Base-by-base conservation (phyloP, 108 stramenopile genomes). In the Chaetoceros tenuissimus region DNA sequence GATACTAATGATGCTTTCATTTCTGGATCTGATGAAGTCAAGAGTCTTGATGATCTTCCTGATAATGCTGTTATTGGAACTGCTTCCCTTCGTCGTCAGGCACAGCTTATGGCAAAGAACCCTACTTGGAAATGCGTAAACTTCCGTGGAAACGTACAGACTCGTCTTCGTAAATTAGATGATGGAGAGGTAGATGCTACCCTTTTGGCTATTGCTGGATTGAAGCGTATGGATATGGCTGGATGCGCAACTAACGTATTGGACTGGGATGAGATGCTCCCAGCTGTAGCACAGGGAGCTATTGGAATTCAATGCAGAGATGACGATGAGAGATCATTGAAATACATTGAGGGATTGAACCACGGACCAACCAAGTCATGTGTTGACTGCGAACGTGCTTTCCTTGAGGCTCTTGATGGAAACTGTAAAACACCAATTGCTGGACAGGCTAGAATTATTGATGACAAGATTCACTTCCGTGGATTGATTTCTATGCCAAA, bases 391-490 rank as follows among this genome's bases (percentile, higher is more conserved):
- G 99, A 99, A 76, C 93, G 99, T 47, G 91, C 95, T 43, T 98
- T 99, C 67, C 81, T 99, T 55, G 93, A 85, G 23, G 94, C 93
- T 13, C 68, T 99, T 53, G 97, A 99, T 64, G 99, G 99, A 48
- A 99, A 99, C 77, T 99, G 99, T 72, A 96, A 97, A 76, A 97
- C 98, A 3, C 98, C 99, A 55, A 98, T 99, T 78, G 99, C 97
- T 24, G 99, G 98, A 62, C 98, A 97, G 80, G 96, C 94, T 16
- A 53, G 73, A 22, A 85, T 91, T 57, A 69, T 94, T 45, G 85
- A 94, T 64, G 90, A 87, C 20, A 74, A 89, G 81, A 84, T 95
- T 54, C 57, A 68, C 20, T 95, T 95, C 75, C 60, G 77, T 25
- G 94, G 94, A 48, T 78, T 95, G 80, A 89, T 95, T 75, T 86